phyloP scores from a whole-genome alignment of 202 grass and related monocot species.

The Zoysia matrella region DNA sequence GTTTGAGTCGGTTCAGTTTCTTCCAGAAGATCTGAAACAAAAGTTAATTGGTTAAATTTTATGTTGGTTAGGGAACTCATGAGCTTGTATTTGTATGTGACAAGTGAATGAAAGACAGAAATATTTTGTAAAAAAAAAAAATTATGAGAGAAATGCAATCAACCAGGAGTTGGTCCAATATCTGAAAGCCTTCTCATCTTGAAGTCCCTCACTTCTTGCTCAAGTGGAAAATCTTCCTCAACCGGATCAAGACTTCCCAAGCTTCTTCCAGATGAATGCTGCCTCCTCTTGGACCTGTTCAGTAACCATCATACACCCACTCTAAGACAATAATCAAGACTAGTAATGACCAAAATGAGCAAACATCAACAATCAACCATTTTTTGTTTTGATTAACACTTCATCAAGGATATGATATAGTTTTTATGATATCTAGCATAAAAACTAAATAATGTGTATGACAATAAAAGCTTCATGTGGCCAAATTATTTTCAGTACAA shows the following conservation, averaged over 20 bases:
- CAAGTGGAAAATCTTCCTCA: conserved; percentile 70
- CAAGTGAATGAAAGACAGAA: no score
- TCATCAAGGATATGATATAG: conserved; percentile 20
- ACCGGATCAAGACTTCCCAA: conserved; percentile 86
- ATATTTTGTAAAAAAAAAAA: neutral
- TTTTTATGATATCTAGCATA: conserved; percentile 25
- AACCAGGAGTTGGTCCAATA: conserved; percentile 53
- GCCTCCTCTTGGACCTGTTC: conserved; percentile 73
- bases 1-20: conserved; percentile 88
- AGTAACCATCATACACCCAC: conserved; percentile 18
- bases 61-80: conserved; percentile 18
- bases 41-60: conserved; percentile 11
- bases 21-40: conserved; percentile 64
- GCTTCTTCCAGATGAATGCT: conserved; percentile 68
- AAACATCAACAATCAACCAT: conserved; percentile 11
- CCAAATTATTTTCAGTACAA: conserved; percentile 12
- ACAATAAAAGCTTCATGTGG: conserved; percentile 1
- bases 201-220: conserved; percentile 58
- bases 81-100: conserved; percentile 14
- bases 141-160: conserved; percentile 8
- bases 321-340: conserved; percentile 27
- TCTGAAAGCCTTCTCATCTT: conserved; percentile 79
- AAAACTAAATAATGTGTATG: conserved; percentile 13
- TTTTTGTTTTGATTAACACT: conserved; percentile 21
- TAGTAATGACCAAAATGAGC: conserved; percentile 16